phyloP scores from a whole-genome alignment of 2,329 filamentous ascomycete genomes.

The Bimuria novae-zelandiae region DNA sequence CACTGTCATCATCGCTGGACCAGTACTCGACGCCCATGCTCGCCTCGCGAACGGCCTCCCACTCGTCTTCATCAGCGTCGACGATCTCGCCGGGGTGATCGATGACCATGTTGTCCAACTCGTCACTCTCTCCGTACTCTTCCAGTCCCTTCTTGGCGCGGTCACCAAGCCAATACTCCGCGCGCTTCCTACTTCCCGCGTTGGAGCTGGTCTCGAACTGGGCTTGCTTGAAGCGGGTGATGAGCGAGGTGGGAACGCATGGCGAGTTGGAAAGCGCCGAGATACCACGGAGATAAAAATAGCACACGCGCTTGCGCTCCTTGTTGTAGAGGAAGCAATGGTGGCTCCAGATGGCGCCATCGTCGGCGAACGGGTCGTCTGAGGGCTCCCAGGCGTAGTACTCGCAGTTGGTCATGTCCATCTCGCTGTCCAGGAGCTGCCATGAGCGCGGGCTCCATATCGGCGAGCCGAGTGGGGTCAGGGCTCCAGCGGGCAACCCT shows the following conservation, averaged over 20 bases:
- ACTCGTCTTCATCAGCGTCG: slow-evolving; percentile 47
- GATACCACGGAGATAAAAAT: slow-evolving; percentile 89
- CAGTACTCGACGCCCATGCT: slow-evolving; percentile 39
- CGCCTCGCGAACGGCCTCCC: slow-evolving; percentile 33
- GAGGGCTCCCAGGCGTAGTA: slow-evolving; percentile 89
- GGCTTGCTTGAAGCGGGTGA: slow-evolving; percentile 45
- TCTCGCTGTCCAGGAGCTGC: slow-evolving; percentile 90
- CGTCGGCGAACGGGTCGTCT: slow-evolving; percentile 89
- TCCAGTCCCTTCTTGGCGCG: slow-evolving; percentile 54
- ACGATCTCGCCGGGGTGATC: slow-evolving; percentile 45
- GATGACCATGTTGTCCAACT: slow-evolving; percentile 48
- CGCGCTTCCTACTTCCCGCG: slow-evolving; percentile 74
- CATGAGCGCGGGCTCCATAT: slow-evolving; percentile 91
- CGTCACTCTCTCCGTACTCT: slow-evolving; percentile 51
- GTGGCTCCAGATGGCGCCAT: slow-evolving; percentile 90
- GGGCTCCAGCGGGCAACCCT: slow-evolving; percentile 51
- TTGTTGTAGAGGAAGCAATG: slow-evolving; percentile 99
- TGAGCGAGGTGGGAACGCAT: slow-evolving; percentile 42
- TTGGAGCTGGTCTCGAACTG: slow-evolving; percentile 56
- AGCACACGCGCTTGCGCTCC: slow-evolving; percentile 86
- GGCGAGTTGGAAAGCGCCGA: slow-evolving; percentile 73
- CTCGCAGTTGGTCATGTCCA: slow-evolving; percentile 86
- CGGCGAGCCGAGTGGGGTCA: slow-evolving; percentile 57
- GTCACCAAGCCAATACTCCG: slow-evolving; percentile 85
- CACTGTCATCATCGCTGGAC: slow-evolving; percentile 39